Percentiles rank a stretch among this genome's conserved stretches.
phyloP scores from a whole-genome alignment of 495 filamentous ascomycete species.

The Podospora bellae-mahoneyi region DNA sequence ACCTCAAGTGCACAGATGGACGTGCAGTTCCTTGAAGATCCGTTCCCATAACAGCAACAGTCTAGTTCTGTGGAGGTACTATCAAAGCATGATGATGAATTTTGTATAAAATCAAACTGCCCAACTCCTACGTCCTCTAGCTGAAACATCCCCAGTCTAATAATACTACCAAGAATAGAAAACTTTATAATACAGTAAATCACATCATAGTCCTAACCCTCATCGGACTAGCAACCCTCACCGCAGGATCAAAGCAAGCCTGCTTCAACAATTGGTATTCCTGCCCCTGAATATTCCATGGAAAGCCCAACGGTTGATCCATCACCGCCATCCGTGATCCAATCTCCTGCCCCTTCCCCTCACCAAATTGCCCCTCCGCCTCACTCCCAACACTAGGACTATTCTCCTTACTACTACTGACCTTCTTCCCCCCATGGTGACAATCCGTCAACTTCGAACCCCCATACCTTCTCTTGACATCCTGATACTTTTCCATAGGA shows the following conservation, averaged over 20 bases:
- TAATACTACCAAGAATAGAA: background rate
- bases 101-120: background rate
- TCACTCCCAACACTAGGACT: background rate
- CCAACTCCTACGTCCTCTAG: background rate
- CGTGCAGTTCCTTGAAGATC: background rate
- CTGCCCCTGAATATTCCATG: conserved; percentile 22
- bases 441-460: conserved; percentile 7
- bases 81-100: background rate
- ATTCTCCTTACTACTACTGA: background rate
- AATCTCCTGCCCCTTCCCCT: conserved; percentile 13
- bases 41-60: background rate
- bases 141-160: background rate
- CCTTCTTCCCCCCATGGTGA: conserved; percentile 13
- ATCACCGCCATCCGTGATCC: conserved; percentile 2
- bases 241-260: conserved; percentile 21
- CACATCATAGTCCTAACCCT: conserved; percentile 7
- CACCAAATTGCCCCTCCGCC: background rate
- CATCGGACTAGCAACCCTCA: conserved; percentile 16
- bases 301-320: conserved; percentile 13
- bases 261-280: conserved; percentile 23
- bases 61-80: background rate
- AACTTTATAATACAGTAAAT: background rate
- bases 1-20: background rate
- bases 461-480: conserved; percentile 19
- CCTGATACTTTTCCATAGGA: conserved; percentile 22